A percentile compares a stretch with the other conserved stretches of the same genome.
phyloP scores from a whole-genome alignment of 495 filamentous ascomycete species.

The Monascus purpureus region DNA sequence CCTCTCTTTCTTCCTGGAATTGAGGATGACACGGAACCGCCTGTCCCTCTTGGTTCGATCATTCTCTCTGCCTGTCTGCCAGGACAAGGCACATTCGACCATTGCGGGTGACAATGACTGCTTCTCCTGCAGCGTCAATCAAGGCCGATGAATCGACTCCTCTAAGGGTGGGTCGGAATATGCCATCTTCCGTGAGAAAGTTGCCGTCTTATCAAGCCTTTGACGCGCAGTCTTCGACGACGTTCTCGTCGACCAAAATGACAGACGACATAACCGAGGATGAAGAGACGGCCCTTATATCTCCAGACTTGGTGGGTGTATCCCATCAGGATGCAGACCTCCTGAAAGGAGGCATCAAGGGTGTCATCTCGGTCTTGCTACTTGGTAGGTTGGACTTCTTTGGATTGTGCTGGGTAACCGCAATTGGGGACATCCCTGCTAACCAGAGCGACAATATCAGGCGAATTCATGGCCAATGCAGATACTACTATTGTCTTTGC shows the following conservation, averaged over 20 bases:
- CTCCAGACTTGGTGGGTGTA: no score
- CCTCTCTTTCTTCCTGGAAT: no score
- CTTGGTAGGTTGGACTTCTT: conserved; percentile 14
- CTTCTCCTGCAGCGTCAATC: no score
- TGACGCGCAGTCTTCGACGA: neutral
- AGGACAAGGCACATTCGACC: no score
- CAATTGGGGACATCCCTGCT: neutral
- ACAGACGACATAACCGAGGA: no score
- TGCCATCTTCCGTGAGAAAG: neutral
- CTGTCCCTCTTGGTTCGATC: no score
- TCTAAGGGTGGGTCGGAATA: neutral
- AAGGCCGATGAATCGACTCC: conserved; percentile 21
- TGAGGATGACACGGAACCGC: no score
- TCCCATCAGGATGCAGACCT: conserved; percentile 10
- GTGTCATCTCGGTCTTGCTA: conserved; percentile 23
- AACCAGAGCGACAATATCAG: conserved; percentile 14
- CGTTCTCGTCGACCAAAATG: no score
- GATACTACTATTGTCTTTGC: conserved; percentile 51
- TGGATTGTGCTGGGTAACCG: neutral
- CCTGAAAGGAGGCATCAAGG: conserved; percentile 9
- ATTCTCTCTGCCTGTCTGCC: no score
- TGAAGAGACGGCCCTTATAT: no score
- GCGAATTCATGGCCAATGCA: conserved; percentile 49
- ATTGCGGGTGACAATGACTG: no score
- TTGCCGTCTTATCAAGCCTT: neutral